phyloP scores from a whole-genome alignment of 345 rosid genomes.

The Hypericum perforatum region DNA sequence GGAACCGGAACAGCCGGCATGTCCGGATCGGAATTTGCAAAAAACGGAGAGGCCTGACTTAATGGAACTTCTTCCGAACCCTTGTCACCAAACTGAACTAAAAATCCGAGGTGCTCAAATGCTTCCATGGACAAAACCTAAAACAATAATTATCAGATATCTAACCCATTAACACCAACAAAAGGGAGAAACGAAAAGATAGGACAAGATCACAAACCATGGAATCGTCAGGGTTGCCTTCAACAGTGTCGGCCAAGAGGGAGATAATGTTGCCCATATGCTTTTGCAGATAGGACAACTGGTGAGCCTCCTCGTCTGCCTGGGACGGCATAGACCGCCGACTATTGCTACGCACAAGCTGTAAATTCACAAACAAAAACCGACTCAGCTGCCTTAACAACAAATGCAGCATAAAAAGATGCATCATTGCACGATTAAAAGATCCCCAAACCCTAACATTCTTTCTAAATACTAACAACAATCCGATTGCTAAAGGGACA shows the following conservation, averaged over 20 bases:
- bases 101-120: constrained; percentile 92
- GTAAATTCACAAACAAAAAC: constrained; percentile 16
- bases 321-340: constrained; percentile 95
- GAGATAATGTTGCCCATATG: constrained; percentile 79
- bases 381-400: background rate
- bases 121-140: constrained; percentile 90
- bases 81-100: constrained; percentile 87
- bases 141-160: constrained; percentile 10
- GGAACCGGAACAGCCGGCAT: constrained; percentile 98
- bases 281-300: constrained; percentile 86
- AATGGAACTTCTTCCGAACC: constrained; percentile 67
- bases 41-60: constrained; percentile 90
- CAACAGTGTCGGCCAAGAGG: constrained; percentile 84
- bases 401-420: background rate
- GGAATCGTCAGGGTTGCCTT: constrained; percentile 82
- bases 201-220: constrained; percentile 39
- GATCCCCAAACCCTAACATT: too few relatives aligned
- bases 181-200: background rate
- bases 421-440: constrained; percentile 6
- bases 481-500: background rate
- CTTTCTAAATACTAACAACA: background rate
- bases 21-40: constrained; percentile 97
- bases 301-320: constrained; percentile 97
- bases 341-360: constrained; percentile 98
- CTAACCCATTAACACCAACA: background rate